Base-by-base conservation (phyloP, 495 filamentous ascomycete species). In the Penicillium mononematosum region DNA sequence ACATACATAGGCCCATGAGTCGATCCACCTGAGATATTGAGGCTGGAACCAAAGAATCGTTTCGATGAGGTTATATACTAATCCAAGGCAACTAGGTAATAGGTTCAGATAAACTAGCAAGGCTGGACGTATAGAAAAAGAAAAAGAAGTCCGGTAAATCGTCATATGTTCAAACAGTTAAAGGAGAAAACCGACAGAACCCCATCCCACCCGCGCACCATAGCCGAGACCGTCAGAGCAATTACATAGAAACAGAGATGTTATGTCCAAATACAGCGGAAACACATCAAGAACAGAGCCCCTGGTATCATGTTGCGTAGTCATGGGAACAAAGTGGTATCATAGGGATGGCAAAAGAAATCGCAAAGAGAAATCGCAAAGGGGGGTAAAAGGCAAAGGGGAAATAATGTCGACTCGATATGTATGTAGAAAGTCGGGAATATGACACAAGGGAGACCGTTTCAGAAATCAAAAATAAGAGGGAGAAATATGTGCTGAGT, bases 251-350 rank as follows among this genome's bases (percentile, higher is more conserved):
- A 64, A 60, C 41, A 34, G 43, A 47, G 36, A 65, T 47, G 59
- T 43, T 46, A 66, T 54, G 58, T 60, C 53, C 56, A 64, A 27
- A 57, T 19, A 59, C 42, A 22, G 45, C 22, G 38, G 32, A 60
- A 68, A 66, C 47, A 64, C 49, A 67, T 61, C 65, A 58, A 55
- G 65, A 66, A 66, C 49, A 62, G 62, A 71, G 68, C 61, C 66
- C 71, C 64, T 68, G 69, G 70, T 70, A 74, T 74, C 67, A 74
- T 74, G 70, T 58, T 69, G 68, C 68, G 67, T 63, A 72, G 69
- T 70, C 69, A 68, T 74, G 63, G 65, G 69, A 71, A 75, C 70
- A 74, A 72, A 75, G 70, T 77, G 75, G 75, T 77, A 77, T 77
- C 75, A 75, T 71, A 59, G 62, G 58, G 55, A 47, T 27, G 20